These are phyloP conservation scores for Phytophthora pistaciae DNA, from an alignment of 352 stramenopile genomes.

Conservation along the genomic window DNA sequence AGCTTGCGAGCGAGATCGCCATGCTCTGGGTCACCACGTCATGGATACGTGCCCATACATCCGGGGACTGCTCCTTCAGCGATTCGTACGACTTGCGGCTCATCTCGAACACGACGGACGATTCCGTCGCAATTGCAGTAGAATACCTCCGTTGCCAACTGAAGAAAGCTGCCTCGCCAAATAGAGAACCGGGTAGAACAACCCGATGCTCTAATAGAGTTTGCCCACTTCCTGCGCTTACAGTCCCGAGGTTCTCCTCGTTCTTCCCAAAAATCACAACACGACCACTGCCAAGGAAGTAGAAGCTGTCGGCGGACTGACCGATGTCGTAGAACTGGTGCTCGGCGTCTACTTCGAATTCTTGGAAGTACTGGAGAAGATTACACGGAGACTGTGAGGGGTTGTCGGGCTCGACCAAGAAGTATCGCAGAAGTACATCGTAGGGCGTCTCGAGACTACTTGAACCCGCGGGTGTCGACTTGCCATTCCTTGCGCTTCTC, in stretches of 20 bases:
- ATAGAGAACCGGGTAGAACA: conserved; percentile 58
- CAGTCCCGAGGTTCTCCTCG: conserved; percentile 23
- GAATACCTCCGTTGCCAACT: conserved; percentile 61
- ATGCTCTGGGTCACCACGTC: conserved; percentile 81
- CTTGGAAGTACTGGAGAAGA: conserved; percentile 63
- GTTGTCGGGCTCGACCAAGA: conserved; percentile 51
- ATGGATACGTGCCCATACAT: conserved; percentile 62
- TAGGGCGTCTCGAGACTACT: not conserved
- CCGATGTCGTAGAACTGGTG: conserved; percentile 71
- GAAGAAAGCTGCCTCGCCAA: conserved; percentile 86
- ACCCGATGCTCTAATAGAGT: conserved; percentile 41
- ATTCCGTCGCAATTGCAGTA: conserved; percentile 43
- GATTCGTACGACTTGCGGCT: conserved; percentile 58
- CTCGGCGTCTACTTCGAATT: conserved; percentile 45
- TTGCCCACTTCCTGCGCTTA: conserved; percentile 35
- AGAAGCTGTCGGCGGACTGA: conserved; percentile 59
- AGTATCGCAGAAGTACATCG: conserved; percentile 65
- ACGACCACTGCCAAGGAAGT: conserved; percentile 66
- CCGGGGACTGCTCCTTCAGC: conserved; percentile 50
- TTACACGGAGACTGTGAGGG: conserved; percentile 16
- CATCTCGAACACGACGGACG: conserved; percentile 68
- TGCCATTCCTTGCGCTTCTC: not conserved
- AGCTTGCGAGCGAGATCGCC: conserved; percentile 50
- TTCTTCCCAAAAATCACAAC: conserved; percentile 38
- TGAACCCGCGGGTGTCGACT: too few species aligned